These are phyloP conservation scores for Tricladium varicosporioides DNA, from an alignment of 2,329 filamentous ascomycete species.

Conservation along the genomic window DNA sequence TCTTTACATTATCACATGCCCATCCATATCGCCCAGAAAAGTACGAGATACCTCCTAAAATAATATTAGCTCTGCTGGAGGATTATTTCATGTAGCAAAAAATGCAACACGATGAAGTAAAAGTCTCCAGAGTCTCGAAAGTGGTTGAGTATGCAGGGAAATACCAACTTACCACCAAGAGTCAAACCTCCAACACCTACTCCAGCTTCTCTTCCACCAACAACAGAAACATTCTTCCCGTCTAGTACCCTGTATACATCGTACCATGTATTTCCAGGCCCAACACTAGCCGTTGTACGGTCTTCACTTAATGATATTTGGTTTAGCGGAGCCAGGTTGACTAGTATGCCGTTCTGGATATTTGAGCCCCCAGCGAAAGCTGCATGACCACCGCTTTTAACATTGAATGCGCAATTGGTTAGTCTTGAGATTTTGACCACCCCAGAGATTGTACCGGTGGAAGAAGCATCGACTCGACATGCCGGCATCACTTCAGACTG, in stretches of 20 bases:
- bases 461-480: no score
- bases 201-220: slow-evolving; percentile 35
- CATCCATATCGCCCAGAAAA: slow-evolving; percentile 39
- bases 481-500: no score
- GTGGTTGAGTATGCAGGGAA: no score
- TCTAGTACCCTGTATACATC: slow-evolving; percentile 38
- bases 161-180: slow-evolving; percentile 26
- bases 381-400: slow-evolving; percentile 1
- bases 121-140: no score
- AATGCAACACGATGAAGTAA: no score
- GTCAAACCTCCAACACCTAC: slow-evolving; percentile 39
- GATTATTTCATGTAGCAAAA: background rate
- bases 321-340: slow-evolving; percentile 40
- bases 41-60: slow-evolving; percentile 10
- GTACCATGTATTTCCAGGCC: slow-evolving; percentile 37
- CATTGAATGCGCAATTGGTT: no score
- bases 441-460: no score
- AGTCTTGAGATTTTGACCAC: no score
- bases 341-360: slow-evolving; percentile 45
- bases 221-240: slow-evolving; percentile 29
- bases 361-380: slow-evolving; percentile 34
- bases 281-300: slow-evolving; percentile 32
- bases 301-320: slow-evolving; percentile 24
- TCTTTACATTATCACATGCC: slow-evolving; percentile 44
- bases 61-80: background rate